phyloP scores from a whole-genome alignment of 768 basidiomycete species.

The Brasilioporus rufonigricans region DNA sequence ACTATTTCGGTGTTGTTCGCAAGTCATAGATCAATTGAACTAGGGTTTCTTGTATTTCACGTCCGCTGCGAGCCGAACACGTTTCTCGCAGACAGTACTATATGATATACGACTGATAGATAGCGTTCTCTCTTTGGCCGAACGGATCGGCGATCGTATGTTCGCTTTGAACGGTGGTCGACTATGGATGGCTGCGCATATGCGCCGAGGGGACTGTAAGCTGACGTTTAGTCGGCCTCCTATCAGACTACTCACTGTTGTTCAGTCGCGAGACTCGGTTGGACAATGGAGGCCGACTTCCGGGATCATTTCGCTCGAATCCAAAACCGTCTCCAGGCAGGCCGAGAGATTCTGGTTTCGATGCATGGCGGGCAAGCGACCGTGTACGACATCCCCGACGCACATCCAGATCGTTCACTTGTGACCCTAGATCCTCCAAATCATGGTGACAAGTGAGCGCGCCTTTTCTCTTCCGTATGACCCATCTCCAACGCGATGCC shows the following conservation, averaged over 20 bases:
- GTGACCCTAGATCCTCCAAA: slow-evolving; percentile 26
- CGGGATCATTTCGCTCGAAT: slow-evolving; percentile 35
- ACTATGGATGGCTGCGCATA: slow-evolving; percentile 44
- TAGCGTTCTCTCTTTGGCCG: slow-evolving; percentile 28
- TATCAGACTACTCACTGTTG: background rate
- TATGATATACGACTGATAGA: slow-evolving; percentile 29
- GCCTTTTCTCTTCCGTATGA: too few species aligned
- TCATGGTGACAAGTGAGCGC: slow-evolving; percentile 23
- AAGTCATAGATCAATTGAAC: background rate
- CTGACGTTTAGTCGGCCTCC: background rate
- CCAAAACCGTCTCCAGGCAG: slow-evolving; percentile 20
- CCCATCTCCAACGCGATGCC: background rate
- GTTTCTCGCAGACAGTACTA: slow-evolving; percentile 32
- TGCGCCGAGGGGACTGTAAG: slow-evolving; percentile 46
- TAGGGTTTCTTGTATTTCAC: slow-evolving; percentile 36
- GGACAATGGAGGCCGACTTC: slow-evolving; percentile 35
- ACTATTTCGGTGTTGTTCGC: background rate
- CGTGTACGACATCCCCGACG: slow-evolving; percentile 24
- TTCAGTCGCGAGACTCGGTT: slow-evolving; percentile 30
- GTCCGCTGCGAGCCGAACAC: slow-evolving; percentile 25
- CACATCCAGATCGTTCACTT: slow-evolving; percentile 15
- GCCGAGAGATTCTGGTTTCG: slow-evolving; percentile 15
- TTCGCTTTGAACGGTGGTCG: slow-evolving; percentile 26
- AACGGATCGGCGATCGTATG: slow-evolving; percentile 34
- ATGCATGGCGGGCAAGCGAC: slow-evolving; percentile 19